phyloP scores from a whole-genome alignment of 2,329 filamentous ascomycete genomes.

The Teratosphaeria epicoccoides region DNA sequence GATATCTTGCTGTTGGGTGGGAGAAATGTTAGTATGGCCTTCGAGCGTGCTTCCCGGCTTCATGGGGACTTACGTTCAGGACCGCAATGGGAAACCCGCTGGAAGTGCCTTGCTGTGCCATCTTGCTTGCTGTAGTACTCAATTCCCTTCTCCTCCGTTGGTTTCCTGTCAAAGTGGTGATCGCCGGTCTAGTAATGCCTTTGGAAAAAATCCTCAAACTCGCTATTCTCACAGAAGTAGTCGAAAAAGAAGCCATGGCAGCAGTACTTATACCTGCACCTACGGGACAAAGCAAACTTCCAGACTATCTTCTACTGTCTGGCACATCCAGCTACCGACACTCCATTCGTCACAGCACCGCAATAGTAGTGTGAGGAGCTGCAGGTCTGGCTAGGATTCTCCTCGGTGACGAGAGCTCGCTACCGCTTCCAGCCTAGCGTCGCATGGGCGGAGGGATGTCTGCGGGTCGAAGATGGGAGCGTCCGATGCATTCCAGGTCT shows the following conservation, averaged over 20 bases:
- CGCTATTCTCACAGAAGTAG: not conserved
- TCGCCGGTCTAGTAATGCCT: not conserved
- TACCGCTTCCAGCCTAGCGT: not conserved
- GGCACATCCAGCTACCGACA: not conserved
- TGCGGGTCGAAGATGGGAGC: not conserved
- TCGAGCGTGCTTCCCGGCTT: not conserved
- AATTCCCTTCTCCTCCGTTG: not conserved
- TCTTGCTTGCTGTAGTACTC: slow-evolving; percentile 4
- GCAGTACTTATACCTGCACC: not conserved
- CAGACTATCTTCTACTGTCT: not conserved
- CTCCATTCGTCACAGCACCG: not conserved
- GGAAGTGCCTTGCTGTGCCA: slow-evolving; percentile 12
- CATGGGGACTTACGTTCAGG: slow-evolving; percentile 14
- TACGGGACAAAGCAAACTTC: not conserved
- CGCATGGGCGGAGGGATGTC: not conserved
- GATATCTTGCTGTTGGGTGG: slow-evolving; percentile 46
- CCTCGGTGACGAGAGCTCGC: not conserved
- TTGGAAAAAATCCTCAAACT: not conserved
- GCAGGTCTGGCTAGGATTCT: not conserved
- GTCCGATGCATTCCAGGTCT: not conserved
- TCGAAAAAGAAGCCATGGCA: not conserved
- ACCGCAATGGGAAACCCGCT: slow-evolving; percentile 24
- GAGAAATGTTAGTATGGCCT: not conserved
- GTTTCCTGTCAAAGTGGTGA: not conserved
- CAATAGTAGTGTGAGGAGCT: not conserved